Percentiles rank a stretch among this genome's conserved stretches.
Conservation (phyloP, 2,329 filamentous ascomycete genomes). For the Claviceps sp. region DNA sequence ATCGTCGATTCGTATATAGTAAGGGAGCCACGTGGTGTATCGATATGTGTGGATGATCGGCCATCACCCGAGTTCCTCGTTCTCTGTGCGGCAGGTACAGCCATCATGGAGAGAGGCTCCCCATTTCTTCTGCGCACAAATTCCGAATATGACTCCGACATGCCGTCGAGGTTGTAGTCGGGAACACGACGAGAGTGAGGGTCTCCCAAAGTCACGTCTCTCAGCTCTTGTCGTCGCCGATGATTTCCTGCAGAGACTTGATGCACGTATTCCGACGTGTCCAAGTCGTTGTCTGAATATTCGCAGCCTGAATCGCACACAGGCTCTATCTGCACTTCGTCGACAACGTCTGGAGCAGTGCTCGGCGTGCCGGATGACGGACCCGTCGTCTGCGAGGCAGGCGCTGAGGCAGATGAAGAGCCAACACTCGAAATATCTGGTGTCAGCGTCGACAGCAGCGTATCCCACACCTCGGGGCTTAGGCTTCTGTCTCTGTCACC, state of each 20-base stretch:
- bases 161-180: slow-evolving; percentile 8
- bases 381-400: slow-evolving; percentile 27
- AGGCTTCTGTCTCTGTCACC: slow-evolving; percentile 75
- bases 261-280: slow-evolving; percentile 33
- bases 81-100: background rate
- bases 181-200: slow-evolving; percentile 6
- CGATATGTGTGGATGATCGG: slow-evolving; percentile 1
- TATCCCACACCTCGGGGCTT: slow-evolving; percentile 72
- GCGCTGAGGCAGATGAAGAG: slow-evolving; percentile 65
- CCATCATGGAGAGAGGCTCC: background rate
- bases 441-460: slow-evolving; percentile 64
- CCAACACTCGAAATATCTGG: slow-evolving; percentile 71
- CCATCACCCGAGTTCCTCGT: background rate
- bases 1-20: slow-evolving; percentile 5
- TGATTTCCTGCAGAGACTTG: slow-evolving; percentile 7
- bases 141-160: slow-evolving; percentile 4
- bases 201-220: background rate
- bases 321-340: slow-evolving; percentile 23
- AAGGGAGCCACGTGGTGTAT: slow-evolving; percentile 1
- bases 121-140: background rate
- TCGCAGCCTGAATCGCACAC: slow-evolving; percentile 41
- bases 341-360: slow-evolving; percentile 20
- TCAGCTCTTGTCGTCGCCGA: slow-evolving; percentile 3
- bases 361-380: slow-evolving; percentile 30
- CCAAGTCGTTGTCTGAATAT: slow-evolving; percentile 41